Evolutionary conservation across 2,329 filamentous ascomycete species (phyloP), one percentile per base, ranked within the genome.

Genomic region (Herpotrichia juniperi): DNA sequence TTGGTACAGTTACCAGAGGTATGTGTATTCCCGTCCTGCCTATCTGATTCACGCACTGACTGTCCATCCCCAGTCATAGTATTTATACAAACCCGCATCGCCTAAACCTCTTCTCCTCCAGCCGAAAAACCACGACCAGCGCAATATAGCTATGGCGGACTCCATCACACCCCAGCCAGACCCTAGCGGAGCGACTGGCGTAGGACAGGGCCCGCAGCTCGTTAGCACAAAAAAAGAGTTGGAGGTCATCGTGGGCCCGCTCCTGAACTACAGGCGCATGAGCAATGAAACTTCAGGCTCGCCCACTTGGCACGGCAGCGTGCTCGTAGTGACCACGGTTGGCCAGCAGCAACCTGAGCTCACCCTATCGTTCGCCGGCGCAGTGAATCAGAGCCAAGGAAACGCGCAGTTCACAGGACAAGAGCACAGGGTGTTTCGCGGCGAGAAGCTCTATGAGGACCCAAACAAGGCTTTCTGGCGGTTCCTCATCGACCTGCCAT

Each of bases 191-290:
- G 57, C 52, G 34, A 54, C 62, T 22, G 77, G 78, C 43, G 65
- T 78, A 45, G 78, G 77, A 24, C 54, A 59, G 6, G 78, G 76
- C 1, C 77, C 77, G 5, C 75, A 79, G 61, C 58, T 78, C 24
- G 34, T 72, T 45, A 77, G 75, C 67, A 78, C 77, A 9, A 67
- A 68, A 5, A 57, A 66, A 17, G 61, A 59, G 5, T 53, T 78
- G 64, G 84, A 89, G 54, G 81, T 92, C 24, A 78, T 88, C 12
- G 87, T 84, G 61, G 90, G 90, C 0, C 90, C 90, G 17, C 76
- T 93, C 58, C 76, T 93, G 56, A 93, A 93, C 75, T 93, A 92
- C 72, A 82, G 87, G 58, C 83, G 84, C 65, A 92, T 89, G 84
- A 84, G 87, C 63, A 82, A 81, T 24, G 78, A 73, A 54, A 58